These are phyloP conservation scores for Scorias spongiosa DNA, from an alignment of 2,329 filamentous ascomycete genomes.

Conservation along the genomic window DNA sequence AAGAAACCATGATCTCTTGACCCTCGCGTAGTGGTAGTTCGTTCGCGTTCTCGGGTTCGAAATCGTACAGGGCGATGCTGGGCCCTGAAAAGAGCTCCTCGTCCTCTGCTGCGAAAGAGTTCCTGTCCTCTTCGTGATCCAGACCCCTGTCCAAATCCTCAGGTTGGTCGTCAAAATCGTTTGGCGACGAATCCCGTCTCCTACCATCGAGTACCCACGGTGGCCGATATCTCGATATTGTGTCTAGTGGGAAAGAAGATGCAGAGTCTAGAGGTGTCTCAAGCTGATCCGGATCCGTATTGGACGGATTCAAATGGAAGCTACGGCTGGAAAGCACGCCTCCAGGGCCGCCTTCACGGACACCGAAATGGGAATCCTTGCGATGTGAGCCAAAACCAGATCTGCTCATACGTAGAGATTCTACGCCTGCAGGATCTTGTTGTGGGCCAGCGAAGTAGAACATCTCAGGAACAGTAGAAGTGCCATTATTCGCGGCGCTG, in stretches of 20 bases:
- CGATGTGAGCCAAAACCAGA: conserved; percentile 18
- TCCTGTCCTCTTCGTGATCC: background rate
- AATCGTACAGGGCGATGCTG: conserved; percentile 88
- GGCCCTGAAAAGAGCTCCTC: conserved; percentile 98
- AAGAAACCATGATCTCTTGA: conserved; percentile 92
- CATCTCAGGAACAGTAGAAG: conserved; percentile 47
- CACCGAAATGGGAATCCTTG: conserved; percentile 41
- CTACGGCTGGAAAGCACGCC: conserved; percentile 9
- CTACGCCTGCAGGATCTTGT: conserved; percentile 17
- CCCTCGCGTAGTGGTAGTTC: conserved; percentile 85
- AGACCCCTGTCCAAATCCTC: background rate
- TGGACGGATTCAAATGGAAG: conserved; percentile 10
- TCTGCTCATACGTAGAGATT: conserved; percentile 16
- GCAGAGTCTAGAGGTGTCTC: background rate
- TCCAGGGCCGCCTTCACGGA: conserved; percentile 4
- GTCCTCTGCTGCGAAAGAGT: conserved; percentile 49
- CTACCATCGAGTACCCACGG: background rate
- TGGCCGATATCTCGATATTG: background rate
- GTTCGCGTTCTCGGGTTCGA: conserved; percentile 89
- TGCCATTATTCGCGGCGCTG: conserved; percentile 1
- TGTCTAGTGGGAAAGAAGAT: conserved; percentile 15
- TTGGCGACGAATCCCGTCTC: background rate
- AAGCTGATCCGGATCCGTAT: conserved; percentile 7
- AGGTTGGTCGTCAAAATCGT: background rate
- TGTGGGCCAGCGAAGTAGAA: conserved; percentile 7